phyloP scores from a whole-genome alignment of 2,329 filamentous ascomycete species.

The Hymenoscyphus scutula region DNA sequence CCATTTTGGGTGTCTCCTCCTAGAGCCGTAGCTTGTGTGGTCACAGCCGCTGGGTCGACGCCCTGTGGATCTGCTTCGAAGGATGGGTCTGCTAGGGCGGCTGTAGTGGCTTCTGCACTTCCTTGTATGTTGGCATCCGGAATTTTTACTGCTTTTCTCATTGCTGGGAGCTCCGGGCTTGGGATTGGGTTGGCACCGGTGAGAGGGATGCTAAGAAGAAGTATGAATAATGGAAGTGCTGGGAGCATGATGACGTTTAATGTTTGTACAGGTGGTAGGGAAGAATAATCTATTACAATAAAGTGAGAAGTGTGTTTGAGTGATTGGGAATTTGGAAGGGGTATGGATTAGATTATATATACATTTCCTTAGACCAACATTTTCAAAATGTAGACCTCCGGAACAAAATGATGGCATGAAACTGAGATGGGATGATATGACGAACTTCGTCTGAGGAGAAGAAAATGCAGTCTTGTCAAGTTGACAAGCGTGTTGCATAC shows the following conservation, averaged over 20 bases:
- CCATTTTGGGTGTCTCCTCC: constrained; percentile 24
- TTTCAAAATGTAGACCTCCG: not conserved
- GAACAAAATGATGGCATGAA: not conserved
- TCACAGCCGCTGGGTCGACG: too few relatives aligned
- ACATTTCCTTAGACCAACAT: not conserved
- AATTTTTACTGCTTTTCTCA: too few relatives aligned
- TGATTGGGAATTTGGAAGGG: not conserved
- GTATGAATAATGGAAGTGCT: not conserved
- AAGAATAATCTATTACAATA: not conserved
- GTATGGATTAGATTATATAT: not conserved
- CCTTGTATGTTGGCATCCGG: too few relatives aligned
- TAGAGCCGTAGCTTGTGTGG: too few relatives aligned
- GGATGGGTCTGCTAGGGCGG: too few relatives aligned
- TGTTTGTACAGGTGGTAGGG: not conserved
- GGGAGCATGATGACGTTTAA: not conserved
- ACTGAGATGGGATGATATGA: not conserved
- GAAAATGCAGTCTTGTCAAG: not conserved
- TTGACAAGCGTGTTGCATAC: not conserved
- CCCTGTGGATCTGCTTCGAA: too few relatives aligned
- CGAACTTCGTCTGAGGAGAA: not conserved
- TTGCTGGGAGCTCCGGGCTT: too few relatives aligned
- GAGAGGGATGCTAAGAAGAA: constrained; percentile 10
- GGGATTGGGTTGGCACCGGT: not conserved
- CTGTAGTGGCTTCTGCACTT: too few relatives aligned
- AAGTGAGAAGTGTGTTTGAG: not conserved